phyloP scores from a whole-genome alignment of 495 filamentous ascomycete genomes.

The Daldinia caldariorum region DNA sequence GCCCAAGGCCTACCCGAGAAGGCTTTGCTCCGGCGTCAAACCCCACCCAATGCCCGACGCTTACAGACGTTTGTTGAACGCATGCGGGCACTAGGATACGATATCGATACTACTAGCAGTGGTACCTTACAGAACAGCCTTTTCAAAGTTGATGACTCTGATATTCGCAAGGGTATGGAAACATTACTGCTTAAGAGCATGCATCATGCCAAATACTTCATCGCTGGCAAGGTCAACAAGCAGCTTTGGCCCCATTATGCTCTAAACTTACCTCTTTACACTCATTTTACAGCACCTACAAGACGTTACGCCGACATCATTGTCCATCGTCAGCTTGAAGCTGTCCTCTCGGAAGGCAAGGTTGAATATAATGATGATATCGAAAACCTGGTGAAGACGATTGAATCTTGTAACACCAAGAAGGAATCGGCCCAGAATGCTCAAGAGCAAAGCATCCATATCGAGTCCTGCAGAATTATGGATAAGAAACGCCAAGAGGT shows the following conservation, averaged over 20 bases:
- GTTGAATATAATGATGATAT: conserved; percentile 90
- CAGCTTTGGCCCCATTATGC: conserved; percentile 87
- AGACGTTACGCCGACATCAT: conserved; percentile 94
- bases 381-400: conserved; percentile 88
- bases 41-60: conserved; percentile 83
- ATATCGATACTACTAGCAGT: conserved; percentile 88
- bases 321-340: conserved; percentile 94
- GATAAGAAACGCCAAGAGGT: conserved; percentile 85
- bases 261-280: conserved; percentile 92
- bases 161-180: conserved; percentile 97
- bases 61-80: conserved; percentile 90
- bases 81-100: conserved; percentile 89
- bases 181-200: conserved; percentile 92
- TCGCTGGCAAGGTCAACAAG: conserved; percentile 75
- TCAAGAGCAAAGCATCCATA: conserved; percentile 98
- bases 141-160: conserved; percentile 86
- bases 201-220: conserved; percentile 94
- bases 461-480: conserved; percentile 95
- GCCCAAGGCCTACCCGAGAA: conserved; percentile 83
- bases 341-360: conserved; percentile 81
- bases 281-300: conserved; percentile 96
- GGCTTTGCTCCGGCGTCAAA: conserved; percentile 88
- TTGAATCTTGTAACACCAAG: conserved; percentile 97
- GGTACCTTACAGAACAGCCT: conserved; percentile 90
- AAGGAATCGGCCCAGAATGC: conserved; percentile 98